These are phyloP conservation scores for Vitis labrusca DNA, from an alignment of 164 flowering plant species.

Conservation along the genomic window DNA sequence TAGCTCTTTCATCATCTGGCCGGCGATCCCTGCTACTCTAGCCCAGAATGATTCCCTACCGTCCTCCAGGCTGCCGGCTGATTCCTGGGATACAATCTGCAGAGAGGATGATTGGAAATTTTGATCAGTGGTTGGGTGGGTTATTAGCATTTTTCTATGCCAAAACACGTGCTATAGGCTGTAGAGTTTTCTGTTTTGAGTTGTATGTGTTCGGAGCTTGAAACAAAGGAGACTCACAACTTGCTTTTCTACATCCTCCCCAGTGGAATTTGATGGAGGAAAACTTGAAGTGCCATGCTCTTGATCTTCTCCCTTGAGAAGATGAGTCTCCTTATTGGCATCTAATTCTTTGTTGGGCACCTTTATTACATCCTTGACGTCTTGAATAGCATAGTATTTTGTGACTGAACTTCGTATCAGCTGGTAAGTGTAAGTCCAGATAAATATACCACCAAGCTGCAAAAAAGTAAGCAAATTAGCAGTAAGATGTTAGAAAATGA, in stretches of 20 bases:
- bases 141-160: too few relatives aligned
- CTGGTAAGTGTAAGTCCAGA: constrained; percentile 86
- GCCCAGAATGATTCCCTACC: constrained; percentile 22
- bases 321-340: constrained; percentile 36
- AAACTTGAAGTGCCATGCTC: constrained; percentile 26
- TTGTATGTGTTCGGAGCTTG: too few relatives aligned
- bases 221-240: constrained; percentile 30
- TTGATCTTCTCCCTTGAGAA: constrained; percentile 40
- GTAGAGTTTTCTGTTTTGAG: too few relatives aligned
- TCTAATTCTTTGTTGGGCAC: constrained; percentile 55
- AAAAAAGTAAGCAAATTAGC: constrained; percentile 6
- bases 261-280: constrained; percentile 22
- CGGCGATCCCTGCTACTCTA: constrained; percentile 32
- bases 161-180: too few relatives aligned
- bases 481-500: background rate
- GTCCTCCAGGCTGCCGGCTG: constrained; percentile 3
- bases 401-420: constrained; percentile 47
- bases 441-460: constrained; percentile 91
- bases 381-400: constrained; percentile 31
- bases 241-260: constrained; percentile 32
- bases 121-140: background rate
- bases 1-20: constrained; percentile 62
- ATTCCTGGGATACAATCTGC: constrained; percentile 22
- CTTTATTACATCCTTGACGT: constrained; percentile 19
- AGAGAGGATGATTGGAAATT: background rate